Evolutionary conservation across 2,329 filamentous ascomycete genomes (phyloP).

Genomic region (Myriosclerotinia scirpicola): DNA sequence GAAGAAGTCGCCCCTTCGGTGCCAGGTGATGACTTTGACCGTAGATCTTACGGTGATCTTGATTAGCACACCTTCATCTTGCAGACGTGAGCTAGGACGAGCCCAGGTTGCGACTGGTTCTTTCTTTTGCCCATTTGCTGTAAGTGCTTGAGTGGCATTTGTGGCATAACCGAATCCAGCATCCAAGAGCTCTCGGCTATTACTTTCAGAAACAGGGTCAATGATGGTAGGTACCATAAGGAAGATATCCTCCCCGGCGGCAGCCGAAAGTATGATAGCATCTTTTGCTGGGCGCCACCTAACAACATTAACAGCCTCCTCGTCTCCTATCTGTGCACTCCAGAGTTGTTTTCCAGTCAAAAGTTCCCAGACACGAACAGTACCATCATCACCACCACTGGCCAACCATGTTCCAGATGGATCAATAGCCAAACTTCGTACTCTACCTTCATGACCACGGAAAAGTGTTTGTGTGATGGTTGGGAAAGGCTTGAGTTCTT

Average conservation of each 20-base stretch:
- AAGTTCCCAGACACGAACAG: constrained; percentile 86
- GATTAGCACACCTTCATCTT: constrained; percentile 76
- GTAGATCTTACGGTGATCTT: constrained; percentile 76
- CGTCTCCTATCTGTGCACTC: constrained; percentile 74
- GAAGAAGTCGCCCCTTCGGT: constrained; percentile 91
- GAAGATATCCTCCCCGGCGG: constrained; percentile 81
- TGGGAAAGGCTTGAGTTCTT: constrained; percentile 93
- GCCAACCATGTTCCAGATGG: constrained; percentile 83
- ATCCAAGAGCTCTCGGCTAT: constrained; percentile 75
- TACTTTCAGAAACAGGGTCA: constrained; percentile 70
- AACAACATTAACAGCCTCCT: constrained; percentile 80
- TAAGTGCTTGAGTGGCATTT: constrained; percentile 55
- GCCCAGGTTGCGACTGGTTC: constrained; percentile 79
- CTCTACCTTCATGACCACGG: constrained; percentile 82
- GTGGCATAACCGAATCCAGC: constrained; percentile 93
- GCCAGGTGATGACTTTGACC: constrained; percentile 90
- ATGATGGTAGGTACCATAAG: constrained; percentile 75
- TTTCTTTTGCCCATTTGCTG: constrained; percentile 61
- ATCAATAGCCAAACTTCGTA: constrained; percentile 81
- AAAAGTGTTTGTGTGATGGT: constrained; percentile 86
- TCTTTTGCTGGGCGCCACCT: constrained; percentile 87
- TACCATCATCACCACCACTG: constrained; percentile 92
- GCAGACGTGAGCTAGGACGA: constrained; percentile 70
- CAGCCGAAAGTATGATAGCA: constrained; percentile 76
- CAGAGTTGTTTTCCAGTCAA: constrained; percentile 84